These are phyloP conservation scores for Diplotaxis tenuifolia DNA, from an alignment of 345 rosid genomes.

Conservation along the genomic window DNA sequence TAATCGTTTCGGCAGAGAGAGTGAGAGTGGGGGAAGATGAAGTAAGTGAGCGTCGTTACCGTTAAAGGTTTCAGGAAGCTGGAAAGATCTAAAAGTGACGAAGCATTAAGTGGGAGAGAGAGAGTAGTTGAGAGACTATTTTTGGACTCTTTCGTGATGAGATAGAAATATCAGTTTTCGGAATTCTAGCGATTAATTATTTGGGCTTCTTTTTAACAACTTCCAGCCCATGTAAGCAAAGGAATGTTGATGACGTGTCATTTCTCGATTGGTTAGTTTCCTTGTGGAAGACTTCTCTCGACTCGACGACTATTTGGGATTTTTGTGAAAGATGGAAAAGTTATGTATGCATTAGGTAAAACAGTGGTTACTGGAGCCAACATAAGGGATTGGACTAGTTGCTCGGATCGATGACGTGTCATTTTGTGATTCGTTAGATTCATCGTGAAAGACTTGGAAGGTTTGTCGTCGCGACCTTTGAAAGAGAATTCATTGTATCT, in stretches of 20 bases:
- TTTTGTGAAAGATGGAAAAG: too few species aligned
- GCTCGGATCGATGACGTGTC: conserved; percentile 21
- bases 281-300: too few species aligned
- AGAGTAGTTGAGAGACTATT: background rate
- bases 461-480: conserved; percentile 2
- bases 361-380: background rate
- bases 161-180: background rate
- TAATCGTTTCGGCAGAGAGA: background rate
- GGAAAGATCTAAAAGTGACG: conserved; percentile 32
- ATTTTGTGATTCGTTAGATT: background rate
- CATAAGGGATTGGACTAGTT: background rate
- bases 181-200: background rate
- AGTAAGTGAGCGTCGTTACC: background rate
- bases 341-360: too few species aligned
- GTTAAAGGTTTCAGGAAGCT: conserved; percentile 22
- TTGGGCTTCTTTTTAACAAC: conserved; percentile 6
- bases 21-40: background rate
- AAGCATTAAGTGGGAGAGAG: background rate
- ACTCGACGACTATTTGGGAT: too few species aligned
- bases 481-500: background rate
- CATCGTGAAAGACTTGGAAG: background rate
- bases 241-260: too few species aligned
- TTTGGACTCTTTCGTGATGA: background rate
- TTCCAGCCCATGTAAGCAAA: conserved; percentile 6
- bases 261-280: too few species aligned